phyloP scores from a whole-genome alignment of 129 eudicot species.

The Pittosporum tobira region DNA sequence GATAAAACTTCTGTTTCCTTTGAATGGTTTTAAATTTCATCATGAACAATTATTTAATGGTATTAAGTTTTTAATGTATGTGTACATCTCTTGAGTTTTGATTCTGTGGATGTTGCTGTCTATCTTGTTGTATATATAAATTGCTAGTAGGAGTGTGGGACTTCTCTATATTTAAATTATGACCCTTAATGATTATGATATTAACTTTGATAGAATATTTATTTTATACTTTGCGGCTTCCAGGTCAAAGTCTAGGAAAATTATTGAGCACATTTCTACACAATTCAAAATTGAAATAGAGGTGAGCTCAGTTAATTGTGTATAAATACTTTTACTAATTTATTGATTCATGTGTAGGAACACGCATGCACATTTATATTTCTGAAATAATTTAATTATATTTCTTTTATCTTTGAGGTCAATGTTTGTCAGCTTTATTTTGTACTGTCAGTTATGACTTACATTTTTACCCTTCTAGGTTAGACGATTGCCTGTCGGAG shows the following conservation, averaged over 20 bases:
- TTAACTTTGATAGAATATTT: neutral
- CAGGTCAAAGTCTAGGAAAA: constrained; percentile 60
- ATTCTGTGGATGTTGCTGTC: neutral
- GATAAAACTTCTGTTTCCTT: too few relatives aligned
- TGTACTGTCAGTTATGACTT: neutral
- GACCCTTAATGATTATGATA: constrained; percentile 4
- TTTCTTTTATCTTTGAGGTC: neutral
- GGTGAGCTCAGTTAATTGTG: constrained; percentile 29
- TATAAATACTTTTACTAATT: too few relatives aligned
- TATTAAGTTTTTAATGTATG: too few relatives aligned
- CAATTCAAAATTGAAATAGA: constrained; percentile 64
- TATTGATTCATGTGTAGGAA: too few relatives aligned
- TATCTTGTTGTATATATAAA: neutral
- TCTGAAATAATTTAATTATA: neutral
- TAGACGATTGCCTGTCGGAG: constrained; percentile 86
- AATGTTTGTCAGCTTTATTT: neutral
- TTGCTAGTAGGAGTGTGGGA: neutral
- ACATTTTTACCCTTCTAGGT: constrained; percentile 28
- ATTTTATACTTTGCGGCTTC: constrained; percentile 12
- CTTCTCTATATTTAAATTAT: constrained; percentile 3
- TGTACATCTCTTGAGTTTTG: too few relatives aligned
- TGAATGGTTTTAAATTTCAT: too few relatives aligned
- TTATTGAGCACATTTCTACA: constrained; percentile 42
- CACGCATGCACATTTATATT: neutral
- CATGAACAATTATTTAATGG: too few relatives aligned